Evolutionary conservation across 2,329 filamentous ascomycete genomes (phyloP), one percentile per base, ranked within the genome.

Genomic region (Claviceps sorghi): DNA sequence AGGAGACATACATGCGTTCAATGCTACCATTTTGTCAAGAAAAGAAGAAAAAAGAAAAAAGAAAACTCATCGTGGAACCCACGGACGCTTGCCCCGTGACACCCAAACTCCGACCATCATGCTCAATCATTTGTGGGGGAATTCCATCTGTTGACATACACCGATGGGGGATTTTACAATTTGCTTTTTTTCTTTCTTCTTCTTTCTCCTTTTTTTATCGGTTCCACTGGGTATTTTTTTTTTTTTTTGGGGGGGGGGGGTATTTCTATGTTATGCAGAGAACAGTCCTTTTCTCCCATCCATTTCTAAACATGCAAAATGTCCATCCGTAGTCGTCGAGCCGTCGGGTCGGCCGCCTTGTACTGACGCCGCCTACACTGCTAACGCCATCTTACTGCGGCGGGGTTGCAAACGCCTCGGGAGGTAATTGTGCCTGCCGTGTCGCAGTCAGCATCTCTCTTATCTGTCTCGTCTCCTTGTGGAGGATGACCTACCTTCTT

Each of bases 401-500:
- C 36, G 50, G 44, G 30, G 52, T 13, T 29, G 56, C 58, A 51
- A 64, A 64, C 10, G 62, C 62, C 26, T 64, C 61, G 11, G 59
- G 52, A 34, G 62, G 62, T 36, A 64, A 48, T 52, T 58, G 52
- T 49, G 58, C 55, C 62, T 63, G 46, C 4, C 11, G 13, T 11
- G 19, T 49, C 41, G 17, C 22, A 29, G 41, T 55, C 30, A 53
- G 49, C 29, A 40, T 29, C 9, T 15, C 9, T n/a, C 38, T 21
- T 1, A 17, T 26, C 13, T 22, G 22, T 5, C 8, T 8, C 11
- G 17, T 32, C 29, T 26, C 7, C 22, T 19, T 5, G 40, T 10
- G n/a, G 15, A 8, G 1, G 9, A 22, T n/a, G 10, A 60, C 73
- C 64, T 72, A 85, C 86, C 74, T 83, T 88, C 53, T 86, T 82